Percentiles rank a stretch among this genome's conserved stretches.
Evolutionary conservation across 1,284 basidiomycete genomes (phyloP).

Genomic region (Cryptococcus sp.): DNA sequence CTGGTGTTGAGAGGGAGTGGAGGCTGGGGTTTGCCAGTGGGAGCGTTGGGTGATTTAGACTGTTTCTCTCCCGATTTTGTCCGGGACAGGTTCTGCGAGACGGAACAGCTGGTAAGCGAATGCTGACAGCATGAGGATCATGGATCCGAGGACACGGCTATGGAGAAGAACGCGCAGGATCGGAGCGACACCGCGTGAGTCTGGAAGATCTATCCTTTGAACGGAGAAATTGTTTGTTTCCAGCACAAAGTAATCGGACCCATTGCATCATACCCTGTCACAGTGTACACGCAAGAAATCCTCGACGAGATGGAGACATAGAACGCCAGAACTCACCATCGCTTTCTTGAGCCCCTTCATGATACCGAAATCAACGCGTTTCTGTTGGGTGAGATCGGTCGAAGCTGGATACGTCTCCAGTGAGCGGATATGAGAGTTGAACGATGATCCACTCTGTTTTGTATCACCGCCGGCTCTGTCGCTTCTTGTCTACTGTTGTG

Average conservation of each 20-base stretch:
- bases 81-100: conserved; percentile 38
- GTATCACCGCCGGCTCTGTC: too few relatives aligned
- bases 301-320: too few relatives aligned
- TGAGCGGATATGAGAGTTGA: too few relatives aligned
- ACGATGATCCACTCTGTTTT: too few relatives aligned
- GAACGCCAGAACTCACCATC: conserved; percentile 60
- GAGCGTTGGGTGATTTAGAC: conserved; percentile 52
- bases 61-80: conserved; percentile 46
- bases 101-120: conserved; percentile 10
- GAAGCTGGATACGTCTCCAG: too few relatives aligned
- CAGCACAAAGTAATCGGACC: background rate
- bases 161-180: background rate
- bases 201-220: background rate
- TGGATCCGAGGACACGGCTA: background rate
- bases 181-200: background rate
- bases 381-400: too few relatives aligned
- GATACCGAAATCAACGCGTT: too few relatives aligned
- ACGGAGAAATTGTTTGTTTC: too few relatives aligned
- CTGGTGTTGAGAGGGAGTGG: conserved; percentile 62
- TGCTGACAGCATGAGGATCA: background rate
- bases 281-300: background rate
- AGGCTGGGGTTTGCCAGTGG: conserved; percentile 58
- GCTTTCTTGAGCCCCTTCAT: conserved; percentile 93
- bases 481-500: too few relatives aligned
- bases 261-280: background rate